Conservation (phyloP, 2,329 filamentous ascomycete species). For the Rhytidhysteron rufulum region DNA sequence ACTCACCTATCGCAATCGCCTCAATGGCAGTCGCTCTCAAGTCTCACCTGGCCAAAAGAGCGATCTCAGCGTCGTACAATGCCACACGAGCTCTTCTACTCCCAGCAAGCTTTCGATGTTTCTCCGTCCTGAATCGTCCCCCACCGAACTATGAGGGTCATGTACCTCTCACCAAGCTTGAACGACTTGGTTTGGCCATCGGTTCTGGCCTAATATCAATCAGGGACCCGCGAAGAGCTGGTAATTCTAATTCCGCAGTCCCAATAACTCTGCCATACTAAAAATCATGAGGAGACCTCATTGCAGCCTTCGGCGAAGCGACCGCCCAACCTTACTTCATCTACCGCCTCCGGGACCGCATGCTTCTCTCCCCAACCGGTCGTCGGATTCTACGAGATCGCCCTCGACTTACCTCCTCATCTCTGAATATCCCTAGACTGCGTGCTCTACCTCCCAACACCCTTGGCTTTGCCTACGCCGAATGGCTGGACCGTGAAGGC, state of each 20-base stretch:
- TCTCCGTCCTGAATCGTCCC: conserved; percentile 83
- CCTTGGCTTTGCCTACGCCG: conserved; percentile 77
- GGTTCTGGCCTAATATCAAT: conserved; percentile 59
- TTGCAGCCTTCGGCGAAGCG: conserved; percentile 89
- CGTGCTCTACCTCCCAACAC: conserved; percentile 68
- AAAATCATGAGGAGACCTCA: conserved; percentile 63
- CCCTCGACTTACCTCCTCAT: conserved; percentile 77
- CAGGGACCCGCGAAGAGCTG: conserved; percentile 74
- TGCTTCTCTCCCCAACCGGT: conserved; percentile 80
- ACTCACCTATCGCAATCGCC: too few species aligned
- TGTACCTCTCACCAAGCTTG: conserved; percentile 76
- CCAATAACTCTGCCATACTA: neutral
- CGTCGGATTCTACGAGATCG: conserved; percentile 87
- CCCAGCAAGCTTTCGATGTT: conserved; percentile 44
- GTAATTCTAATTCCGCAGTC: conserved; percentile 38
- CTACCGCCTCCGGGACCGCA: conserved; percentile 81
- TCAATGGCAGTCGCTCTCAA: conserved; percentile 14
- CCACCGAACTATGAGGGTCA: conserved; percentile 87
- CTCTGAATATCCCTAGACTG: conserved; percentile 64
- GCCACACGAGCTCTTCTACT: conserved; percentile 8
- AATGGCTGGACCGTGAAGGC: conserved; percentile 90
- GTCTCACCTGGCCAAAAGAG: conserved; percentile 4
- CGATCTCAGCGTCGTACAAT: conserved; percentile 4
- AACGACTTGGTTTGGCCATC: conserved; percentile 67
- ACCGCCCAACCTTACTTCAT: conserved; percentile 96